Evolutionary conservation across 306 rosid genomes (phyloP).

Genomic region (Carpinus fangiana): DNA sequence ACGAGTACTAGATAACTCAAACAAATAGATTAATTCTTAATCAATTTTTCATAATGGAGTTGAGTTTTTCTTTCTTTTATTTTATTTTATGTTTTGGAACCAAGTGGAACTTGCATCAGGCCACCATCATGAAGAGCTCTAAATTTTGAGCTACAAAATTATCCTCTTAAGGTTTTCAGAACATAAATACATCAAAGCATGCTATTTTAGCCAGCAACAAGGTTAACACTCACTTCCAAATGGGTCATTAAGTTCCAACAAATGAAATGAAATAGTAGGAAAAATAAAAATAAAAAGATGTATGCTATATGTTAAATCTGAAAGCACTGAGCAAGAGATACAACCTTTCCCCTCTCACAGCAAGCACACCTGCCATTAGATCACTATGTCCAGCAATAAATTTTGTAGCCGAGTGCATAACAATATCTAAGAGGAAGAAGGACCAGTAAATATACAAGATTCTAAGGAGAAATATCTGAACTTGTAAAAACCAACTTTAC

Average conservation of each 20-base stretch:
- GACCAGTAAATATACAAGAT: constrained; percentile 12
- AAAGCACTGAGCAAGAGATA: constrained; percentile 30
- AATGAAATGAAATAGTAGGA: constrained; percentile 4
- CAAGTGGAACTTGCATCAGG: constrained; percentile 19
- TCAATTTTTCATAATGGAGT: background rate
- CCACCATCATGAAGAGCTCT: constrained; percentile 4
- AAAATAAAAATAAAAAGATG: constrained; percentile 1
- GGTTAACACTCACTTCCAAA: constrained; percentile 7
- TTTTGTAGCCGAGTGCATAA: constrained; percentile 95
- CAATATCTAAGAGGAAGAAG: constrained; percentile 60
- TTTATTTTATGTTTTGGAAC: background rate
- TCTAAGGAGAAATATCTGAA: background rate
- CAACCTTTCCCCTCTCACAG: constrained; percentile 82
- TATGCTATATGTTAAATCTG: constrained; percentile 12
- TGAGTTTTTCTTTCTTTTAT: background rate
- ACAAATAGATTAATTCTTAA: background rate
- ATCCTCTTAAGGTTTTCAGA: constrained; percentile 3
- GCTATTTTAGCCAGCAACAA: constrained; percentile 3
- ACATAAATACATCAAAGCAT: constrained; percentile 11
- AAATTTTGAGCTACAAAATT: background rate
- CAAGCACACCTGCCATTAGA: constrained; percentile 93
- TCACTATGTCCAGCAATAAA: constrained; percentile 91
- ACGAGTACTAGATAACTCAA: background rate
- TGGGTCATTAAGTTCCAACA: background rate
- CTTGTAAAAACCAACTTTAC: constrained; percentile 10